Conservation (phyloP, 345 rosid genomes). For the Iberis pinnata region DNA sequence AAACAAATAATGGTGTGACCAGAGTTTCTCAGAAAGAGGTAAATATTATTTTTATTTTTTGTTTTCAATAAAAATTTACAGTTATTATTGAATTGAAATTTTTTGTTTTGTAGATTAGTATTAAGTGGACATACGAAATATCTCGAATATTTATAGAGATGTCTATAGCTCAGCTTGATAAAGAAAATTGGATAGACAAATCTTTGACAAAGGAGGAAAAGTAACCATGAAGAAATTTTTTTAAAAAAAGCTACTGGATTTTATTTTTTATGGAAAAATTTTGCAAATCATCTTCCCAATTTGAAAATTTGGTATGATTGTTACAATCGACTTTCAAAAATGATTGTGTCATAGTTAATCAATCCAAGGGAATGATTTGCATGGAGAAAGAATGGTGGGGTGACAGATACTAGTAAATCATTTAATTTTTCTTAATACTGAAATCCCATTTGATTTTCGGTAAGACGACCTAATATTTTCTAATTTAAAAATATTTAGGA, state of each 20-base stretch:
- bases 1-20: too few species aligned
- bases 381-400: neutral
- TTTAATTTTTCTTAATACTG: too few species aligned
- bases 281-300: neutral
- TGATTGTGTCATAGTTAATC: neutral
- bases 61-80: too few species aligned
- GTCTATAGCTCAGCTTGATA: neutral
- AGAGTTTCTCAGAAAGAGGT: too few species aligned
- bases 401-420: neutral
- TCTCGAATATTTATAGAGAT: neutral
- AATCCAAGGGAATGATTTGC: neutral
- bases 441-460: too few species aligned
- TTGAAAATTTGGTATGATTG: neutral
- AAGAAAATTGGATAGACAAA: slow-evolving; percentile 3
- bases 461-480: too few species aligned
- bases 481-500: neutral
- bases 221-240: neutral
- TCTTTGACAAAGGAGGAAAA: neutral
- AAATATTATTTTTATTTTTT: too few species aligned
- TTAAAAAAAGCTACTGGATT: neutral
- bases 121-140: neutral
- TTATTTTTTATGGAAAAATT: neutral
- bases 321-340: neutral
- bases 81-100: too few species aligned
- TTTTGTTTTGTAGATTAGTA: neutral